Evolutionary conservation across 2,329 filamentous ascomycete genomes (phyloP).

Genomic region (Phyllosticta capitalensis): DNA sequence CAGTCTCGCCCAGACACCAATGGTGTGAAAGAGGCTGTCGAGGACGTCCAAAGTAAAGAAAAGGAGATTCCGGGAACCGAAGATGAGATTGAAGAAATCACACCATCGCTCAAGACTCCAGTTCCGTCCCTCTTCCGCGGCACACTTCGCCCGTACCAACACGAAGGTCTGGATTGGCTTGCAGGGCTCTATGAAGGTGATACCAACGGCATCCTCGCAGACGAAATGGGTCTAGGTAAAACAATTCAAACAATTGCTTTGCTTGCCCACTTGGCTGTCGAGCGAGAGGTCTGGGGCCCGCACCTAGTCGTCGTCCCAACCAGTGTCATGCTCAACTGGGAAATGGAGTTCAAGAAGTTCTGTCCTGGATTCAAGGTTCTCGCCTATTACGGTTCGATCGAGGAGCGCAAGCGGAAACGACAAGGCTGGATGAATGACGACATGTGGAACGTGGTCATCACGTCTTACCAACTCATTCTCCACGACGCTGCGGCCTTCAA

Average conservation of each 20-base stretch:
- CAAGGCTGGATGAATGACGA: slow-evolving; percentile 90
- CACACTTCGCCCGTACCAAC: slow-evolving; percentile 88
- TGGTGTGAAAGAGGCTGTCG: neutral
- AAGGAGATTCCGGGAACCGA: neutral
- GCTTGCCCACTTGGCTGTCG: slow-evolving; percentile 81
- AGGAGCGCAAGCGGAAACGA: slow-evolving; percentile 84
- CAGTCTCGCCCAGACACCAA: neutral
- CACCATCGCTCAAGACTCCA: slow-evolving; percentile 42
- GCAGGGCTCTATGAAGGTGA: slow-evolving; percentile 84
- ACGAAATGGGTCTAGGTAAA: slow-evolving; percentile 98
- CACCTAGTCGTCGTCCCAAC: slow-evolving; percentile 95
- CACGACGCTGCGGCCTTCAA: slow-evolving; percentile 94
- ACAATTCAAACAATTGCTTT: slow-evolving; percentile 97
- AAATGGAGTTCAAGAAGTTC: slow-evolving; percentile 99
- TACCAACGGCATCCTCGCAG: slow-evolving; percentile 91
- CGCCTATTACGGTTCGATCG: slow-evolving; percentile 89
- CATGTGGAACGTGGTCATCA: slow-evolving; percentile 91
- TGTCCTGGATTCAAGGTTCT: slow-evolving; percentile 96
- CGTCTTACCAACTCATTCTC: slow-evolving; percentile 91
- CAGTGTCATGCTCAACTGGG: slow-evolving; percentile 98
- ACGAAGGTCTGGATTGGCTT: slow-evolving; percentile 94
- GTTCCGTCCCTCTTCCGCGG: slow-evolving; percentile 65
- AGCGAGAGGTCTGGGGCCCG: slow-evolving; percentile 88
- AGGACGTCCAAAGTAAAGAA: neutral
- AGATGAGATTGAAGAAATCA: slow-evolving; percentile 16